Evolutionary conservation across 139 green algal genomes (phyloP), one percentile per base, ranked within the genome.

Genomic region (Pseudopediastrum boryanum): DNA sequence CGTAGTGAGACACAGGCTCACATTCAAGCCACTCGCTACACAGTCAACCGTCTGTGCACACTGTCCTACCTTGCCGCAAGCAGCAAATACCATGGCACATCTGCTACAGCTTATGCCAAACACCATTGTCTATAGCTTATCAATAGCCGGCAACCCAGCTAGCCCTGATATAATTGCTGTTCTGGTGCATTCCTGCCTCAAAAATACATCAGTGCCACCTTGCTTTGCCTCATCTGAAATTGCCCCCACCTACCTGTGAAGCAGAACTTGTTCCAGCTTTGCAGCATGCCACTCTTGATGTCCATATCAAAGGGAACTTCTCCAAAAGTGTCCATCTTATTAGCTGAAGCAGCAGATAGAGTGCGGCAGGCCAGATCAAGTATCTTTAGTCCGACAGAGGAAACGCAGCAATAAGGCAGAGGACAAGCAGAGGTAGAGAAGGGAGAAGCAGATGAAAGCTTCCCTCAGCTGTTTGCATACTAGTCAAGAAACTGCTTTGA

Each of bases 221-320:
- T 1, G 23, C 23, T 61, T 1, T 61, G 1, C 19, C 16, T 29
- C 35, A 29, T 29, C 36, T 27, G 19, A 41, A 33, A 38, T 33
- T 35, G 12, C 13, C 4, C 29, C 23, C 58, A 10, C 29, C 33
- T 51, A 81, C 85, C 82, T 12, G 84, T 91, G 72, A 84, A 91
- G 66, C 86, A 91, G 16, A 86, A 89, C 77, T 91, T 91, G 71
- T 89, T 90, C 86, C 86, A 91, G 39, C 61, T 58, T 21, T 81
- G 62, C 36, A 89, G 71, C 42, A 91, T 82, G 1, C 82, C 86
- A 36, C 56, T 81, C n/a, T 71, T 83, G 48, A 71, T 85, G 52
- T 67, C 13, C 58, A 65, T 78, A 9, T 31, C 5, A 43, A 83
- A 43, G 29, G 65, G 10, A 29, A 85, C 62, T 83, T 76, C 46